Conservation (phyloP, 768 basidiomycete species). For the Stropharia rugosoannulata region DNA sequence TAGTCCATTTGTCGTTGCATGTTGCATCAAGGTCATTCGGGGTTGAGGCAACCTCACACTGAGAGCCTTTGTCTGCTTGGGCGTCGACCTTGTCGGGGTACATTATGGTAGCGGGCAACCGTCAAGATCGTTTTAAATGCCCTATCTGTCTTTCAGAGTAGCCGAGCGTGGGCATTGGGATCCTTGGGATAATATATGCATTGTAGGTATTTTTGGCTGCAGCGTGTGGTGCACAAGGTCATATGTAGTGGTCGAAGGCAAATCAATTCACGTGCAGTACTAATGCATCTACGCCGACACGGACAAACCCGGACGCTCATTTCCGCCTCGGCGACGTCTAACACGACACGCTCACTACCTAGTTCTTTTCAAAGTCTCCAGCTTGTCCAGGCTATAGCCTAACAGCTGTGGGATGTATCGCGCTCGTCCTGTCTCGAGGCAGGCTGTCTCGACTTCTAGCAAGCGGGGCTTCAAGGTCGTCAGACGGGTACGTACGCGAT, state of each 20-base stretch:
- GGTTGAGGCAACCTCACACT: not conserved
- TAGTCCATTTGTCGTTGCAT: constrained; percentile 27
- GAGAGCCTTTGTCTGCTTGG: not conserved
- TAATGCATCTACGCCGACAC: constrained; percentile 11
- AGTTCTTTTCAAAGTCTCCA: constrained; percentile 8
- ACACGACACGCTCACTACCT: constrained; percentile 12
- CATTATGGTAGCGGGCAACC: not conserved
- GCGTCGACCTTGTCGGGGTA: not conserved
- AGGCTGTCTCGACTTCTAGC: constrained; percentile 42
- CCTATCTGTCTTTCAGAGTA: too few species aligned
- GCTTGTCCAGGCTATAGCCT: constrained; percentile 19
- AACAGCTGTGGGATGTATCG: constrained; percentile 47
- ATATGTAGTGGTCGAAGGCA: not conserved
- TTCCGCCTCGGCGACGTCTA: constrained; percentile 17
- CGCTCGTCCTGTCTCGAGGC: constrained; percentile 55
- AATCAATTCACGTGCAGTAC: constrained; percentile 16
- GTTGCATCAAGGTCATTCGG: not conserved
- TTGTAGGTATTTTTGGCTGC: not conserved
- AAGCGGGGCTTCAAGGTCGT: constrained; percentile 50
- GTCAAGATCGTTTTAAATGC: too few species aligned
- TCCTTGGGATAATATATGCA: not conserved
- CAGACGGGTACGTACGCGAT: constrained; percentile 51
- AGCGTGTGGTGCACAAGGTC: not conserved
- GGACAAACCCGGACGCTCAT: constrained; percentile 39
- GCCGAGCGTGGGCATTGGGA: too few species aligned